A percentile compares a stretch with the other conserved stretches of the same genome.
Evolutionary conservation across 441 rosid genomes (phyloP).

Genomic region (Gossypium aridum): DNA sequence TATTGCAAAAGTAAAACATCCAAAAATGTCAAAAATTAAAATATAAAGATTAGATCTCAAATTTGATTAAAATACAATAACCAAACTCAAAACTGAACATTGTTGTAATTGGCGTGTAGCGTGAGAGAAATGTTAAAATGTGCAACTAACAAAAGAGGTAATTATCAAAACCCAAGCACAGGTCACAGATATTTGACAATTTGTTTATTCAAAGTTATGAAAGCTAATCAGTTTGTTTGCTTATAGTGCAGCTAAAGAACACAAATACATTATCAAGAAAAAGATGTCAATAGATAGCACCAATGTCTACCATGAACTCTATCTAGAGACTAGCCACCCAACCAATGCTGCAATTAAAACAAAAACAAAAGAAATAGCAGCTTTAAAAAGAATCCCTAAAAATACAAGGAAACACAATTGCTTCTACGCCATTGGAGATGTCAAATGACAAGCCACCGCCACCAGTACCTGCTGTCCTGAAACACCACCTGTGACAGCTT

Average conservation of each 20-base stretch:
- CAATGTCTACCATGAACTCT: background rate
- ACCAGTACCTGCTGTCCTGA: background rate
- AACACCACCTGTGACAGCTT: background rate
- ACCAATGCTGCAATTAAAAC: background rate
- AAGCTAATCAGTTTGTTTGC: background rate
- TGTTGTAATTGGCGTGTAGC: no score
- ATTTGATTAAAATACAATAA: no score
- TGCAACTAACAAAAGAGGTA: background rate
- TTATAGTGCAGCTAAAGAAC: background rate
- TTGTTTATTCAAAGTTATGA: background rate
- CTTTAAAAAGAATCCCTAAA: background rate
- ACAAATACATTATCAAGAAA: background rate
- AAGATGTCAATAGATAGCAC: background rate
- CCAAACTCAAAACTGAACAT: no score
- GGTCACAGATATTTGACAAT: background rate
- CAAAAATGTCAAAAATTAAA: no score
- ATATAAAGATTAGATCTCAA: no score
- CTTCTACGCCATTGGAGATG: background rate
- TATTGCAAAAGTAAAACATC: no score
- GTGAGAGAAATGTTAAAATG: background rate
- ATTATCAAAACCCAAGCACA: background rate
- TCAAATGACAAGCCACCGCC: background rate
- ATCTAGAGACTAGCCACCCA: background rate
- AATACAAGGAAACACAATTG: background rate
- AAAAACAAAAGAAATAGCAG: background rate